Percentiles rank a stretch among this genome's conserved stretches.
These are phyloP conservation scores for Chaetomium sp. DNA, from an alignment of 2,329 filamentous ascomycete species.

Conservation along the genomic window DNA sequence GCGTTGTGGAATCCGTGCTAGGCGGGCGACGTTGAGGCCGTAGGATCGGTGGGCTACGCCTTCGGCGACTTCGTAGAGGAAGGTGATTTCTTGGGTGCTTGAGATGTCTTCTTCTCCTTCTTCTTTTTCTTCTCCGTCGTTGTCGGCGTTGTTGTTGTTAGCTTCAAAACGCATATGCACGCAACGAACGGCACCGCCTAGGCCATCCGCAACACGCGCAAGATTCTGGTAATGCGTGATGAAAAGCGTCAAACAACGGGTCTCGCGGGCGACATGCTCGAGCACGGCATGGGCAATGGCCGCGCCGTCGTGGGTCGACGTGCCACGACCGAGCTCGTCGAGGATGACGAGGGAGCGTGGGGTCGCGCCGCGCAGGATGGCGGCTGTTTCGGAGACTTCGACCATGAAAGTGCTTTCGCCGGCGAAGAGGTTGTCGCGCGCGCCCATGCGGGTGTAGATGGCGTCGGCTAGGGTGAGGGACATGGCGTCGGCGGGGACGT, in stretches of 20 bases:
- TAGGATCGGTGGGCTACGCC: conserved; percentile 93
- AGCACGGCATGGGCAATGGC: conserved; percentile 92
- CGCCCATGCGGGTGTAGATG: conserved; percentile 92
- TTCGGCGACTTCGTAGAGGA: conserved; percentile 85
- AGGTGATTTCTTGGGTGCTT: conserved; percentile 65
- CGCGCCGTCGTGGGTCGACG: conserved; percentile 90
- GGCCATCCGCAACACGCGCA: conserved; percentile 60
- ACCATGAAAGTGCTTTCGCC: conserved; percentile 98
- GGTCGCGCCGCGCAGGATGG: conserved; percentile 85
- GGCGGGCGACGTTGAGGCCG: conserved; percentile 82
- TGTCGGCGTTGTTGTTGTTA: conserved; percentile 4
- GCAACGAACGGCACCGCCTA: conserved; percentile 65
- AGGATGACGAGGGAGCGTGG: conserved; percentile 81
- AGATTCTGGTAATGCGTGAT: conserved; percentile 97
- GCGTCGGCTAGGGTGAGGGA: conserved; percentile 78
- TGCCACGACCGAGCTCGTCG: conserved; percentile 90
- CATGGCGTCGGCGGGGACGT: conserved; percentile 74
- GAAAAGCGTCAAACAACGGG: conserved; percentile 77
- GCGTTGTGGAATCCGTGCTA: conserved; percentile 72
- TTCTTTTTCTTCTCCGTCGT: conserved; percentile 31
- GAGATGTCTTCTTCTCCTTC: no score
- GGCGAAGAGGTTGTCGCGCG: conserved; percentile 90
- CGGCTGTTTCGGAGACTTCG: conserved; percentile 84
- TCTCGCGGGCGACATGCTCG: conserved; percentile 70
- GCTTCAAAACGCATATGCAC: conserved; percentile 87